Base-by-base conservation (phyloP, 2,329 filamentous ascomycete species). In the Cordyceps pruinosa region DNA sequence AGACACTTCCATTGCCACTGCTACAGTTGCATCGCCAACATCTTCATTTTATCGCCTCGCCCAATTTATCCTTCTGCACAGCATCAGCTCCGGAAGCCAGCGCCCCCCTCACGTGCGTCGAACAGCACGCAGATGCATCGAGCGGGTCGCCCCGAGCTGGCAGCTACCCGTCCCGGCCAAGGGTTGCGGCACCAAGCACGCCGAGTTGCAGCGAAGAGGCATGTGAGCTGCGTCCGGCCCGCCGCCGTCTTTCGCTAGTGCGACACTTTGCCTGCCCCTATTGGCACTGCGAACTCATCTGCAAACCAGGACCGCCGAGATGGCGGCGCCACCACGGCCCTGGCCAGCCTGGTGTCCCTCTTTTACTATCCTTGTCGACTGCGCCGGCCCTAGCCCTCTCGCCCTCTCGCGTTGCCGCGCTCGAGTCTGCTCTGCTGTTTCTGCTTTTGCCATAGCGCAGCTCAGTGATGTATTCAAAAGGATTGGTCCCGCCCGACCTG, bases 321-420 rank as follows among this genome's bases (percentile, higher is more conserved):
- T 53, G 50, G 50, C 50, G 39, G 37, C 39, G 50, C 50, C 37
- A 53, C 49, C 37, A 21, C 12, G 37, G 37, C 37, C 49, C 37
- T 42, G 26, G 12, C 34, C 50, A 53, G 50, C 26, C 26, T 26
- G 28, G 28, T 28, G 39, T 35, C 28, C 50, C 19, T 53, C 39
- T 53, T 19, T 26, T 42, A 25, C 50, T 25, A 44, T 32, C 28
- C 28, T 53, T 15, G 50, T 52, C n/a, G 25, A 32, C 19, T 53
- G 28, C 37, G 13, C 39, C 50, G 50, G 19, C 49, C 49, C 49
- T 42, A 52, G 15, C 8, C 35, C 28, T 34, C 28, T 44, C 19
- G 15, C 8, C 35, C 28, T 34, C 28, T 44, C 19, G 50, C n/a
- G 19, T 13, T 25, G 37, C 39, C 26, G 50, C 39, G 50, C 39